Evolutionary conservation across 495 filamentous ascomycete genomes (phyloP).

Genomic region (Neurospora sp.): DNA sequence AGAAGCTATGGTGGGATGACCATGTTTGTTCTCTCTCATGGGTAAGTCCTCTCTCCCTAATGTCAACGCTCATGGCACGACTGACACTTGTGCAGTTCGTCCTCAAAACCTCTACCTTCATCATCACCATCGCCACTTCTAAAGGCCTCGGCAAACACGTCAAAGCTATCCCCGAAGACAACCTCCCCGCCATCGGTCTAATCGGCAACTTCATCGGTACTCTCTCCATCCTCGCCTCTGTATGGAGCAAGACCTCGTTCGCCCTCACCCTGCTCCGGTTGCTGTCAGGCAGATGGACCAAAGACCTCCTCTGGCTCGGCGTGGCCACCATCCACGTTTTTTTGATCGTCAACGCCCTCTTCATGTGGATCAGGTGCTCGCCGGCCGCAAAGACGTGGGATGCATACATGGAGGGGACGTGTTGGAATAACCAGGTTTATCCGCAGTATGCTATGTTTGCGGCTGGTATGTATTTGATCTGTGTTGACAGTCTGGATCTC

Average conservation of each 20-base stretch:
- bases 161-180: slow-evolving; percentile 10
- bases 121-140: slow-evolving; percentile 14
- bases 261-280: slow-evolving; percentile 24
- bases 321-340: slow-evolving; percentile 24
- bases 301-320: slow-evolving; percentile 18
- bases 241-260: slow-evolving; percentile 30
- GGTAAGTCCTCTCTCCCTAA: slow-evolving; percentile 12
- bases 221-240: slow-evolving; percentile 20
- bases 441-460: slow-evolving; percentile 17
- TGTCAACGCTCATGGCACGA: background rate
- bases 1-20: slow-evolving; percentile 29
- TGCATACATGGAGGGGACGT: slow-evolving; percentile 15
- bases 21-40: slow-evolving; percentile 23
- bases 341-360: slow-evolving; percentile 23
- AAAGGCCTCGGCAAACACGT: slow-evolving; percentile 21
- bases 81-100: slow-evolving; percentile 3
- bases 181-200: slow-evolving; percentile 11
- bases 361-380: slow-evolving; percentile 24
- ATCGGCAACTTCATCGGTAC: slow-evolving; percentile 18
- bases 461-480: slow-evolving; percentile 7
- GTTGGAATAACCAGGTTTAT: slow-evolving; percentile 17
- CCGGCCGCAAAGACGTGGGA: slow-evolving; percentile 26
- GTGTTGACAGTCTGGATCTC: background rate
- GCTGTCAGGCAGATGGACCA: slow-evolving; percentile 6
- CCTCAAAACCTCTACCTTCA: slow-evolving; percentile 9